Evolutionary conservation across 2,329 filamentous ascomycete genomes (phyloP).

Genomic region (Aspergillus oerlinghausenensis): DNA sequence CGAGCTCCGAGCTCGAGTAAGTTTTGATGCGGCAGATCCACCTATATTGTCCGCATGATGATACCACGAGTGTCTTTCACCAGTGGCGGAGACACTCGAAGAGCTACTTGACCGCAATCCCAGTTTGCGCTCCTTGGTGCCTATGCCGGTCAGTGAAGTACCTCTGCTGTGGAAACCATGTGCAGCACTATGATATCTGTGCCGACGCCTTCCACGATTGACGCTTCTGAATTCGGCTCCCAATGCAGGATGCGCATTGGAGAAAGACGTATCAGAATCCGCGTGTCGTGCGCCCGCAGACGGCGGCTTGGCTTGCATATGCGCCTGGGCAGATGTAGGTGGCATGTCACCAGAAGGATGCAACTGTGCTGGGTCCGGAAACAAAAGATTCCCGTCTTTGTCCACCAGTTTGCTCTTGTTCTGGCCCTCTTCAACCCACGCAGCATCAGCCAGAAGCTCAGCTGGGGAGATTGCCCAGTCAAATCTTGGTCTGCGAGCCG

Average conservation of each 20-base stretch:
- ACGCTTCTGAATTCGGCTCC: slow-evolving; percentile 46
- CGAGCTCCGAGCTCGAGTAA: background rate
- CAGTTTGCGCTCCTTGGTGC: slow-evolving; percentile 51
- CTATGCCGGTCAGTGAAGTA: slow-evolving; percentile 45
- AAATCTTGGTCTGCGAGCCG: slow-evolving; percentile 65
- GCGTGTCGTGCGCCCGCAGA: slow-evolving; percentile 21
- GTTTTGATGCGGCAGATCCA: background rate
- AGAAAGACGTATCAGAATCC: slow-evolving; percentile 31
- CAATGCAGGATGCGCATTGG: slow-evolving; percentile 34
- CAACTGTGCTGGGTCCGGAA: slow-evolving; percentile 27
- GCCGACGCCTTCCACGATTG: slow-evolving; percentile 53
- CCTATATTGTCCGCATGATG: background rate
- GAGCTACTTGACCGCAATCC: slow-evolving; percentile 48
- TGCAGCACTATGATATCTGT: slow-evolving; percentile 56
- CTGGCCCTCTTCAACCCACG: slow-evolving; percentile 79
- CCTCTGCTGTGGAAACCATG: slow-evolving; percentile 53
- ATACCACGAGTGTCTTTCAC: slow-evolving; percentile 12
- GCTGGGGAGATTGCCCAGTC: slow-evolving; percentile 82
- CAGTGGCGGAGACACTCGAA: slow-evolving; percentile 57
- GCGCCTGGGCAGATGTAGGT: slow-evolving; percentile 7
- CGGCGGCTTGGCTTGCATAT: slow-evolving; percentile 16
- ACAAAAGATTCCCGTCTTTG: slow-evolving; percentile 69
- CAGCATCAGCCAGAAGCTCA: slow-evolving; percentile 82
- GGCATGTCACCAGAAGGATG: slow-evolving; percentile 11
- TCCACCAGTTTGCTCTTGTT: slow-evolving; percentile 82